Conservation (phyloP, 805 yeast genomes). For the Tetrapisispora pingtungensis region DNA sequence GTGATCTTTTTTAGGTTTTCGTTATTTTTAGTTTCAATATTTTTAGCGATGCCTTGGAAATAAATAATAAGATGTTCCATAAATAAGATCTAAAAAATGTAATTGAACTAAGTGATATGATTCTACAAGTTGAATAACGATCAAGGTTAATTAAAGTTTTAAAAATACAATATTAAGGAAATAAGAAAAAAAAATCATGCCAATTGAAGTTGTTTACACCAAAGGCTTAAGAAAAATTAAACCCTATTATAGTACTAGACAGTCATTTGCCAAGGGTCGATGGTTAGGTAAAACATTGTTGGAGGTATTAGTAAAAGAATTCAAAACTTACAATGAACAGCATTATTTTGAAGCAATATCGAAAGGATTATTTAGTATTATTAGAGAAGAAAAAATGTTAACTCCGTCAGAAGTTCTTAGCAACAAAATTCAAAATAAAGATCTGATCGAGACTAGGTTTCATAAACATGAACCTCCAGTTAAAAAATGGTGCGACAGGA, state of each 20-base stretch:
- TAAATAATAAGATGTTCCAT: no score
- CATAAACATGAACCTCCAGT: slow-evolving; percentile 93
- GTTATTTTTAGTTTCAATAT: background rate
- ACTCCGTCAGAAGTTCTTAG: slow-evolving; percentile 10
- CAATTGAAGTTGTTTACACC: slow-evolving; percentile 2
- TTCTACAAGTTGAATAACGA: no score
- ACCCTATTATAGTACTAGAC: slow-evolving; percentile 33
- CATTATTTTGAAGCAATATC: slow-evolving; percentile 14
- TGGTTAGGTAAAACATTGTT: slow-evolving; percentile 33
- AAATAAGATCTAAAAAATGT: no score
- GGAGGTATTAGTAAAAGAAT: slow-evolving; percentile 34
- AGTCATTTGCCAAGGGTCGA: slow-evolving; percentile 35
- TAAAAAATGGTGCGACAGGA: slow-evolving; percentile 27
- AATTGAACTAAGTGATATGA: no score
- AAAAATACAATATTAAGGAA: no score
- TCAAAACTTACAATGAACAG: slow-evolving; percentile 20
- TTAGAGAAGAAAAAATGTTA: slow-evolving; percentile 11
- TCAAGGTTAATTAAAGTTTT: no score
- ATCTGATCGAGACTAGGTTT: slow-evolving; percentile 22
- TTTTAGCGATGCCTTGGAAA: background rate
- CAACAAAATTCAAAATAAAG: slow-evolving; percentile 18
- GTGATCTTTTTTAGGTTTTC: no score
- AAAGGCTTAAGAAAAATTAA: slow-evolving; percentile 33
- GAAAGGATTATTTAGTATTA: slow-evolving; percentile 13
- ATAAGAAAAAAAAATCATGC: background rate